Evolutionary conservation across 2,329 filamentous ascomycete species (phyloP).

Genomic region (Hansfordia pulvinata): DNA sequence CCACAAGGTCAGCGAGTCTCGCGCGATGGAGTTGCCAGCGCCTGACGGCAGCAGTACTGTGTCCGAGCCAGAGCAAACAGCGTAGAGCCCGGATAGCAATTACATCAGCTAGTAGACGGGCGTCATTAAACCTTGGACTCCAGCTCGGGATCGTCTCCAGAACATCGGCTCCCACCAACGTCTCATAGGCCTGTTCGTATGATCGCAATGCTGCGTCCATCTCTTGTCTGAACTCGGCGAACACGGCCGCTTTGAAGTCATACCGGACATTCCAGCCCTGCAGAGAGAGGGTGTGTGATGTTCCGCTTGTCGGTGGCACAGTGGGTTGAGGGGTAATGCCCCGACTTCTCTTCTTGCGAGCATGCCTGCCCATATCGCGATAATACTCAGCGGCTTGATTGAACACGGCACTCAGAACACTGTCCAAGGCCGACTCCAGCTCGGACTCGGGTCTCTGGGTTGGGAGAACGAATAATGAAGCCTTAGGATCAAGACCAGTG

Average conservation of each 20-base stretch:
- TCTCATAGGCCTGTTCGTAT: conserved; percentile 79
- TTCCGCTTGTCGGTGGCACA: conserved; percentile 68
- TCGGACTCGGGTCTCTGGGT: conserved; percentile 59
- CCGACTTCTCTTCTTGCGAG: conserved; percentile 74
- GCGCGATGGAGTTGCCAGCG: conserved; percentile 69
- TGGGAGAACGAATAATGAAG: conserved; percentile 68
- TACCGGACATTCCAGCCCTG: conserved; percentile 90
- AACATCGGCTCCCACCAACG: conserved; percentile 67
- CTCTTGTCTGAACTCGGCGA: conserved; percentile 88
- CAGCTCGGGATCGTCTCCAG: conserved; percentile 82
- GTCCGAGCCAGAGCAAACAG: conserved; percentile 67
- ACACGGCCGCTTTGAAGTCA: conserved; percentile 82
- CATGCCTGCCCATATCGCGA: conserved; percentile 82
- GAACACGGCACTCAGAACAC: conserved; percentile 60
- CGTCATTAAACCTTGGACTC: conserved; percentile 84
- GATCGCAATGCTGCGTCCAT: conserved; percentile 77
- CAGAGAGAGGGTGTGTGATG: conserved; percentile 71
- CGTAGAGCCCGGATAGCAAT: conserved; percentile 71
- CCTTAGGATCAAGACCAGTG: conserved; percentile 70
- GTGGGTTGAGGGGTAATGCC: conserved; percentile 69
- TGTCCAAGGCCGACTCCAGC: conserved; percentile 58
- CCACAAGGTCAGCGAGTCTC: conserved; percentile 62
- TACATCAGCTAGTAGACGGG: conserved; percentile 72
- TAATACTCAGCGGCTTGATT: conserved; percentile 78
- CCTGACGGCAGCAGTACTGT: conserved; percentile 66